These are phyloP conservation scores for Keithomyces neogunnii DNA, from an alignment of 2,329 filamentous ascomycete species.

Conservation along the genomic window DNA sequence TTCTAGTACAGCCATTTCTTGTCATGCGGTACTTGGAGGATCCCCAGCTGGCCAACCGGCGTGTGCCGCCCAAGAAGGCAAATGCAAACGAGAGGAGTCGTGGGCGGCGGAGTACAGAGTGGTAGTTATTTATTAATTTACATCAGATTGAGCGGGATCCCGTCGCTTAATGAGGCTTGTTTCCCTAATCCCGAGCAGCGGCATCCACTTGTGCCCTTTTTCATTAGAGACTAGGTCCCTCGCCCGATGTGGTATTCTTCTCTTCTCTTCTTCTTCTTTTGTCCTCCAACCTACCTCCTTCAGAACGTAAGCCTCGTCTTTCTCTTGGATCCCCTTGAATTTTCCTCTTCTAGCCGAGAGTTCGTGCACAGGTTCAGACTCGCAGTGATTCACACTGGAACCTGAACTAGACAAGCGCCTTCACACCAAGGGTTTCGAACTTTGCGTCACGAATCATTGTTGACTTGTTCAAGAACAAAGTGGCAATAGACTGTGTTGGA, in stretches of 20 bases:
- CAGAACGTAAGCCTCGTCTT: neutral
- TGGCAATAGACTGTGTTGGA: too few relatives aligned
- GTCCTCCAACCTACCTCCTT: neutral
- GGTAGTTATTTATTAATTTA: too few relatives aligned
- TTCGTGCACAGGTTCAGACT: too few relatives aligned
- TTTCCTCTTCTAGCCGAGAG: neutral
- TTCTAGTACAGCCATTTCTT: neutral
- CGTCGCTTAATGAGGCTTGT: constrained; percentile 1
- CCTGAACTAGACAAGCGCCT: too few relatives aligned
- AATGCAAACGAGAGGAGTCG: neutral
- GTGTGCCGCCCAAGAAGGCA: neutral
- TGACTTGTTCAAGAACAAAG: too few relatives aligned
- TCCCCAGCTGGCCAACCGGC: neutral
- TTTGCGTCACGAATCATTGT: neutral
- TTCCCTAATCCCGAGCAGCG: neutral
- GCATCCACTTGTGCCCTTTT: neutral
- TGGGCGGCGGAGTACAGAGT: neutral
- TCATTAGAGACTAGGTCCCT: constrained; percentile 2
- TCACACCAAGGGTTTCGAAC: neutral
- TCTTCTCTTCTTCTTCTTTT: neutral
- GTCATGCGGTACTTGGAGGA: neutral
- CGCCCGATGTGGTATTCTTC: neutral
- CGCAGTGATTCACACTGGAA: too few relatives aligned
- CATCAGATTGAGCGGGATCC: neutral
- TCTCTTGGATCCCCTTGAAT: neutral